Conservation (phyloP, 768 basidiomycete genomes). For the Crucibulum laeve region DNA sequence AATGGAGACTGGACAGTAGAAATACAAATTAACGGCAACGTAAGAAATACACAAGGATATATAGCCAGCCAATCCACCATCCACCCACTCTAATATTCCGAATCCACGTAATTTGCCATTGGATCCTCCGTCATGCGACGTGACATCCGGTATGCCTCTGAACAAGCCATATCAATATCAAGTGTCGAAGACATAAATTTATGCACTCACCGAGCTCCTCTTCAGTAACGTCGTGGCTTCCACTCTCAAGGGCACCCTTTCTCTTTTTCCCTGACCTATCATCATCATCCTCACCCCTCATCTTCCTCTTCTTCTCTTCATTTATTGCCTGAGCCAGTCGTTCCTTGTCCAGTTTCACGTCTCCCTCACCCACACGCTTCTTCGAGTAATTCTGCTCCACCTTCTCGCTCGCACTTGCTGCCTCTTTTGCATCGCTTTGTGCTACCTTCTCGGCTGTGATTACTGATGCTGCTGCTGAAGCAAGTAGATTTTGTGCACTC, state of each 20-base stretch:
- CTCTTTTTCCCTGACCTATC: conserved; percentile 57
- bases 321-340: conserved; percentile 64
- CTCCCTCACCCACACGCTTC: conserved; percentile 78
- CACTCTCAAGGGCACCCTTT: conserved; percentile 41
- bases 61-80: background rate
- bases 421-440: conserved; percentile 17
- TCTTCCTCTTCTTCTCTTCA: conserved; percentile 81
- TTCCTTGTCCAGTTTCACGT: conserved; percentile 69
- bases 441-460: conserved; percentile 14
- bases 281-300: conserved; percentile 47
- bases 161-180: conserved; percentile 9
- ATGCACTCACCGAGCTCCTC: conserved; percentile 69
- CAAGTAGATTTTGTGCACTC: conserved; percentile 63
- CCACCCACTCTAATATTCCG: conserved; percentile 22
- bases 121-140: conserved; percentile 78
- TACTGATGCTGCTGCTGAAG: conserved; percentile 29
- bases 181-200: background rate
- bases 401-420: conserved; percentile 23
- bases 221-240: conserved; percentile 81
- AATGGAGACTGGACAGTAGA: too few species aligned
- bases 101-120: conserved; percentile 88
- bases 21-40: background rate
- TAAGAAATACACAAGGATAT: background rate
- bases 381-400: conserved; percentile 75
- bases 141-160: conserved; percentile 91